These are phyloP conservation scores for Euphorbia pulcherrima DNA, from an alignment of 345 rosid genomes.

Conservation along the genomic window DNA sequence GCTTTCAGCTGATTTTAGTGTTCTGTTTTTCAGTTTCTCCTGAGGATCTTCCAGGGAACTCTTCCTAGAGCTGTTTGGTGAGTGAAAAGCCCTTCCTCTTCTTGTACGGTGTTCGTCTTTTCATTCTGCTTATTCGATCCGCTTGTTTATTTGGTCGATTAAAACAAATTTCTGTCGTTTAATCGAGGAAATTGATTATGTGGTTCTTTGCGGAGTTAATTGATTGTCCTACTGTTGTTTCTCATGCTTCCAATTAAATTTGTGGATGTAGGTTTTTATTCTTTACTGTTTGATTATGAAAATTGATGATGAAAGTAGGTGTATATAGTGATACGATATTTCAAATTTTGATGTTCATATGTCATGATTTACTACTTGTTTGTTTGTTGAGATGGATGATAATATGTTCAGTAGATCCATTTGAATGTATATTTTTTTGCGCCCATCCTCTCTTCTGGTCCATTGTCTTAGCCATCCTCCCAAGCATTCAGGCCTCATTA, in stretches of 20 bases:
- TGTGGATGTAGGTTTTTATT: neutral
- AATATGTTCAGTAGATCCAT: too few relatives aligned
- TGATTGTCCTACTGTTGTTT: too few relatives aligned
- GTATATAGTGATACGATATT: neutral
- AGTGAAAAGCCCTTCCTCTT: slow-evolving; percentile 13
- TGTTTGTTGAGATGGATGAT: too few relatives aligned
- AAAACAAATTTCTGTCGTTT: neutral
- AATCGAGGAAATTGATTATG: neutral
- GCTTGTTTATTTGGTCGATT: neutral
- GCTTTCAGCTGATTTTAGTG: neutral
- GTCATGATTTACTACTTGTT: neutral
- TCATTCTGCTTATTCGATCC: neutral
- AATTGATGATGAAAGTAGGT: neutral
- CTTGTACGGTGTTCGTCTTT: neutral
- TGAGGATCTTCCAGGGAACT: neutral
- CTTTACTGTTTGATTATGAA: neutral
- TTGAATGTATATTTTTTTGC: too few relatives aligned
- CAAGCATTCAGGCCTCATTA: too few relatives aligned
- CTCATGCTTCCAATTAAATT: too few relatives aligned
- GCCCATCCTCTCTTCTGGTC: too few relatives aligned
- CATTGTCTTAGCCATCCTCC: too few relatives aligned
- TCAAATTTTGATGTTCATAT: neutral
- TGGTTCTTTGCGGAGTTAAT: too few relatives aligned
- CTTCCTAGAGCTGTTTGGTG: slow-evolving; percentile 25
- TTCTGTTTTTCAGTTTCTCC: slow-evolving; percentile 12